Conservation (phyloP, 495 filamentous ascomycete genomes). For the Evernia prunastri region DNA sequence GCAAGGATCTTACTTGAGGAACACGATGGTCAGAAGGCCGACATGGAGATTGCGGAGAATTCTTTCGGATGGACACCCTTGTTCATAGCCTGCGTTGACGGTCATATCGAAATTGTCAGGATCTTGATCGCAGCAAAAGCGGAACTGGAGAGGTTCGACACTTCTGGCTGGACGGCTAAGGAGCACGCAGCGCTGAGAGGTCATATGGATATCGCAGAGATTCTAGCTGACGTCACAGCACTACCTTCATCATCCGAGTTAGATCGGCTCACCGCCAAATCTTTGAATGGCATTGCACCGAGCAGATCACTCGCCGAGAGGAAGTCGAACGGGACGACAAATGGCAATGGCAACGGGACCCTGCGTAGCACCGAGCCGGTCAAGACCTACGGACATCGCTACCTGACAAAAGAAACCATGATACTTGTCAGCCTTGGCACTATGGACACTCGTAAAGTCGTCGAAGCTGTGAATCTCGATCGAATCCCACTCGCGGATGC, state of each 20-base stretch:
- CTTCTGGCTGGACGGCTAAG: slow-evolving; percentile 89
- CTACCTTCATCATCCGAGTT: slow-evolving; percentile 34
- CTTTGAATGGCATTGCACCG: slow-evolving; percentile 40
- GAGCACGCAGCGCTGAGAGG: slow-evolving; percentile 89
- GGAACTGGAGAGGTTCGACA: slow-evolving; percentile 63
- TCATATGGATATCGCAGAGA: slow-evolving; percentile 69
- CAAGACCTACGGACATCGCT: slow-evolving; percentile 93
- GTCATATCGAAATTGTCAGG: slow-evolving; percentile 65
- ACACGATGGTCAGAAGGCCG: slow-evolving; percentile 57
- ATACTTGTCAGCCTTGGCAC: slow-evolving; percentile 87
- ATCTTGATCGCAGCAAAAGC: slow-evolving; percentile 71
- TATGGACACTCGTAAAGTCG: slow-evolving; percentile 81
- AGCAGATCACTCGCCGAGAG: slow-evolving; percentile 41
- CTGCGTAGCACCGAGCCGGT: slow-evolving; percentile 58
- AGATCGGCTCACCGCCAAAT: slow-evolving; percentile 34
- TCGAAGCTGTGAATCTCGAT: slow-evolving; percentile 80
- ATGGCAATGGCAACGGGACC: slow-evolving; percentile 34
- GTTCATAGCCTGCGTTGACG: slow-evolving; percentile 86
- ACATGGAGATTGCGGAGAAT: slow-evolving; percentile 73
- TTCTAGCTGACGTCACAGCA: slow-evolving; percentile 51
- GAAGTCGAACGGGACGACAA: slow-evolving; percentile 40
- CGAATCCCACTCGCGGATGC: slow-evolving; percentile 78
- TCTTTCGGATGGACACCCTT: slow-evolving; percentile 91
- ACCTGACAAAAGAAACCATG: slow-evolving; percentile 82
- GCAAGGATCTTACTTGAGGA: slow-evolving; percentile 67